Evolutionary conservation across 495 filamentous ascomycete species (phyloP), one percentile per base, ranked within the genome.

Genomic region (Talaromyces ruber): DNA sequence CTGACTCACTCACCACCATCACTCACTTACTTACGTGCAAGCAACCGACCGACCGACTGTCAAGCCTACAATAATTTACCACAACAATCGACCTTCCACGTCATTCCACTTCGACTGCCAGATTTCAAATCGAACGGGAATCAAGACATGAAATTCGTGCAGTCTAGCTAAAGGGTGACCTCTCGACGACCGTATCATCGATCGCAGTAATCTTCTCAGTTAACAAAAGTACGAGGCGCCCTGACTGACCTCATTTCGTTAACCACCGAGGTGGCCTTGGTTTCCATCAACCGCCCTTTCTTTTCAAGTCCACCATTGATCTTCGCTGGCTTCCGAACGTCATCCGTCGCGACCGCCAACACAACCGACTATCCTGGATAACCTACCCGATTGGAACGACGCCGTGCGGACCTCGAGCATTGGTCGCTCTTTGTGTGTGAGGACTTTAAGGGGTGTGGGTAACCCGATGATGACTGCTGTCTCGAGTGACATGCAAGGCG

Each of bases 401-500:
- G 24, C 26, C 18, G 24, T 21, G 39, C 24, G 24, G 59, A 29
- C 25, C 43, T 30, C 29, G 43, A 52, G 45, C 59, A 25, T 60
- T 52, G 22, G 59, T 18, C 59, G 59, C 45, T 50, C 59, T 47
- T n/a, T 47, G 59, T 59, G 58, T 34, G 59, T 51, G 43, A 57
- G 54, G 54, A 57, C 54, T 32, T n/a, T 14, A n/a, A 29, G 28
- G 24, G 59, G 59, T 16, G 24, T n/a, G 39, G 59, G 59, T 52
- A 50, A 60, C 24, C n/a, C 43, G 51, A 67, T 39, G 65, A 79
- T 79, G 76, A 75, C 76, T 53, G 66, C 74, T 63, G 70, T 73
- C 63, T 71, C 71, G 58, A 71, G 51, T 63, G 61, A 74, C 26
- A 69, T 76, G 67, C 72, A 74, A 68, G 72, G 73, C 67, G 72